Evolutionary conservation across 2,329 filamentous ascomycete genomes (phyloP), one percentile per base, ranked within the genome.

Genomic region (Coniochaeta sp.): DNA sequence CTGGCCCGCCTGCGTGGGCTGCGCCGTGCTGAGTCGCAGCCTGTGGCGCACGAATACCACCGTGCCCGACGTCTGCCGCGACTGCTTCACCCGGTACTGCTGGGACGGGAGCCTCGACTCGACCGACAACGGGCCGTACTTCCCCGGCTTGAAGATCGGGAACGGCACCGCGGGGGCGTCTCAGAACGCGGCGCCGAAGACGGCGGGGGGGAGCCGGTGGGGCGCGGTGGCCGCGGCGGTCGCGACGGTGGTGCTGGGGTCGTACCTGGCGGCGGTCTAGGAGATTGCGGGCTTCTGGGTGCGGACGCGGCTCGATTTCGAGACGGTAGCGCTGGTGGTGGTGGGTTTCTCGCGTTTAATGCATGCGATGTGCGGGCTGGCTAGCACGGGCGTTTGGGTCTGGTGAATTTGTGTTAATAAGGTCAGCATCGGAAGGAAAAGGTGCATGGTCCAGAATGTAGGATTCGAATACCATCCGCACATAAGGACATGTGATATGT

Each of bases 1-100:
- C 63, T 99, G 95, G 93, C 81, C 89, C 0, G 80, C 85, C 1
- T 99, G 93, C 67, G 89, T 96, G 4, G 91, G 88, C 24, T 99
- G 95, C 74, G 95, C 93, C 5, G 87, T 96, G 42, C 80, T 98
- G 17, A 84, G 83, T 58, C 84, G 93, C 62, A 91, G 88, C 65
- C 83, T 95, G 65, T 79, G 85, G 62, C 83, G 91, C 57, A 93
- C 90, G 0, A 79, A 81, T 19, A 89, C 88, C 0, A 63, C 76
- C 0, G 80, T 93, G 1, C 93, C 93, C 0, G 79, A 82, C 0
- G 85, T 84, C 10, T 99, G 95, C 77, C 79, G 75, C 50, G 69
- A 80, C 57, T 99, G 95, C 77, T 98, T 97, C 73, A 65, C 78
- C 14, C 74, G 78, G 22, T 97, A 97, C 77, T 99, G 95, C 82